Percentiles rank a stretch among this genome's conserved stretches.
These are phyloP conservation scores for Hordeum marinum DNA, from an alignment of 176 grass and related monocot genomes.

Conservation along the genomic window DNA sequence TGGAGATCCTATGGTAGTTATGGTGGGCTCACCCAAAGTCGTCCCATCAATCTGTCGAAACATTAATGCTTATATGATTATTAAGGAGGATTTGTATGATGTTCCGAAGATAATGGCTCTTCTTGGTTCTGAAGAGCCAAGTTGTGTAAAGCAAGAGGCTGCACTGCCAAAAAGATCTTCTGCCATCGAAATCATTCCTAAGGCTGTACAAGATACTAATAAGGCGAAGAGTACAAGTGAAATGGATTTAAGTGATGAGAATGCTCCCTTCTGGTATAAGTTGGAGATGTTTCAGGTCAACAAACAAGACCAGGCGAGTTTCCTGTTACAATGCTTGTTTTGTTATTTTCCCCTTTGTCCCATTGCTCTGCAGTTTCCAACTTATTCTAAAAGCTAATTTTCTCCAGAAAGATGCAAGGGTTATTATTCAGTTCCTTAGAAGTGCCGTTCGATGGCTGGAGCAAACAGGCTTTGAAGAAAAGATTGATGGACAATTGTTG, in stretches of 20 bases:
- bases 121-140: constrained; percentile 29
- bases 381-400: neutral
- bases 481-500: constrained; percentile 13
- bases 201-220: neutral
- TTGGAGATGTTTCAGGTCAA: constrained; percentile 34
- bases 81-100: constrained; percentile 28
- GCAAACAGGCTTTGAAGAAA: neutral
- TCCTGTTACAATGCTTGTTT: neutral
- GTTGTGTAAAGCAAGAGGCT: neutral
- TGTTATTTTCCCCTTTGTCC: neutral
- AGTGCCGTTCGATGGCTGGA: constrained; percentile 8
- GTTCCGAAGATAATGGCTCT: constrained; percentile 18
- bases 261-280: constrained; percentile 16
- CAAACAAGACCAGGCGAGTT: constrained; percentile 26
- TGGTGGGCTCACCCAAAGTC: constrained; percentile 36
- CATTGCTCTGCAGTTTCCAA: neutral
- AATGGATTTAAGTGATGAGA: neutral
- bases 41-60: neutral
- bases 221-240: neutral
- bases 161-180: neutral
- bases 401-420: constrained; percentile 23
- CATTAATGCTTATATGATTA: constrained; percentile 38
- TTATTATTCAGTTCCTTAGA: constrained; percentile 19
- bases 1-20: constrained; percentile 50
- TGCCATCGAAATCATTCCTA: neutral